Percentiles rank a stretch among this genome's conserved stretches.
Conservation (phyloP, 176 grass and related monocot genomes). For the Poa pratensis region DNA sequence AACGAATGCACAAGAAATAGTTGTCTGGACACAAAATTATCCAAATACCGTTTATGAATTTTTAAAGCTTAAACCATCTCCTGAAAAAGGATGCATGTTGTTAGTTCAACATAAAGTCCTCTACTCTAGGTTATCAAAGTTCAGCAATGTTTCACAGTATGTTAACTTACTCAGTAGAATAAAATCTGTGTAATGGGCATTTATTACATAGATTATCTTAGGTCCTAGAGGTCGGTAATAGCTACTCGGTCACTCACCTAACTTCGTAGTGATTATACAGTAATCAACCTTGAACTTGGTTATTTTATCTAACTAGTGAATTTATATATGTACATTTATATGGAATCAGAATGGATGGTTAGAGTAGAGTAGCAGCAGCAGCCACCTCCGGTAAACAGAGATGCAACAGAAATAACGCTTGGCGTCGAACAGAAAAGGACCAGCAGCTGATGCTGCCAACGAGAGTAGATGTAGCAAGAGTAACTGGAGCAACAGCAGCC, state of each 20-base stretch:
- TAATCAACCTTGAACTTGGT: not conserved
- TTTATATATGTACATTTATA: not conserved
- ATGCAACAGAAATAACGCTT: not conserved
- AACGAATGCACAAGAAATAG: not conserved
- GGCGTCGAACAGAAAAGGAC: not conserved
- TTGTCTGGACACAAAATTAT: not conserved
- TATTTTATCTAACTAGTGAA: not conserved
- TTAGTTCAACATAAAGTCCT: not conserved
- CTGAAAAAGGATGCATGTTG: not conserved
- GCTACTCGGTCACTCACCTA: not conserved
- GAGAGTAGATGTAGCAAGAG: not conserved
- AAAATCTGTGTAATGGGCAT: slow-evolving; percentile 1
- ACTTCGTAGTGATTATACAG: slow-evolving; percentile 36
- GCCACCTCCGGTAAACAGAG: not conserved
- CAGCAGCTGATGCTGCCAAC: not conserved
- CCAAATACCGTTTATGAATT: slow-evolving; percentile 11
- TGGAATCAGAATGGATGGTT: not conserved
- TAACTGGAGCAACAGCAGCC: not conserved
- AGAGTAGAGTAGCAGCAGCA: not conserved
- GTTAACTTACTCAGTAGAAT: not conserved
- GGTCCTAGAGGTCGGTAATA: not conserved
- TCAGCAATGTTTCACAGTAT: not conserved
- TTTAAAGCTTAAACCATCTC: not conserved
- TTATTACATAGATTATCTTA: slow-evolving; percentile 12
- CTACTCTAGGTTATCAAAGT: not conserved